Conservation (phyloP, 805 yeast species). For the Lipomyces kockii region DNA sequence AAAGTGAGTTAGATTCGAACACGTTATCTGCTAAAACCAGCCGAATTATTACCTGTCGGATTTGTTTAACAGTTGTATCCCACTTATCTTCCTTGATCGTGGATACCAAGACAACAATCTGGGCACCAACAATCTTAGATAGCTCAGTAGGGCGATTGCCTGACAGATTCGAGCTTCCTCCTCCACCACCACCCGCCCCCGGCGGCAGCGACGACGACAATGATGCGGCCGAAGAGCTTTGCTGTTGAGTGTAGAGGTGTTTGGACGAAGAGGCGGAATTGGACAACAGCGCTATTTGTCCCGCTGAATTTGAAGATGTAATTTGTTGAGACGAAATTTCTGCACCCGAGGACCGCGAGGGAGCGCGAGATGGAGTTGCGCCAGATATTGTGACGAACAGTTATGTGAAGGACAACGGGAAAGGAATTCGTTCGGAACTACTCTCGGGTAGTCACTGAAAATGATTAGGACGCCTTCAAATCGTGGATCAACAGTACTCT, state of each 20-base stretch:
- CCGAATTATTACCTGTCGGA: constrained; percentile 45
- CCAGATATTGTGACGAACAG: constrained; percentile 16
- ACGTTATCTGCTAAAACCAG: constrained; percentile 1
- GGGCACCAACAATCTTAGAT: constrained; percentile 53
- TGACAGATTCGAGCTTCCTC: constrained; percentile 19
- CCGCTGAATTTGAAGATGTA: constrained; percentile 4
- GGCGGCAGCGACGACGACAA: constrained; percentile 14
- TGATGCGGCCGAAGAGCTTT: constrained; percentile 14
- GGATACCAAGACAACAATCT: constrained; percentile 57
- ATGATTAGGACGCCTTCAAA: not conserved
- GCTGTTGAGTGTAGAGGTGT: constrained; percentile 18
- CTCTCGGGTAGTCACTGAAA: not conserved
- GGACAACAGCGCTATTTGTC: constrained; percentile 6
- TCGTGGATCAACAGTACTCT: not conserved
- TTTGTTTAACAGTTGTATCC: constrained; percentile 50
- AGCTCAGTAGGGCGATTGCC: constrained; percentile 34
- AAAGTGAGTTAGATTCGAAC: not conserved
- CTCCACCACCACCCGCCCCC: constrained; percentile 27
- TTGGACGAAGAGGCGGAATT: constrained; percentile 16
- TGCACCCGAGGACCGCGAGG: constrained; percentile 11
- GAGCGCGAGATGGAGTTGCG: constrained; percentile 15
- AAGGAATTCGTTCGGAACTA: constrained; percentile 7
- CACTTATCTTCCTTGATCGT: constrained; percentile 52
- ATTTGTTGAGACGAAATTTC: constrained; percentile 14
- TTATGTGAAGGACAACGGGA: not conserved